phyloP scores from a whole-genome alignment of 2,329 filamentous ascomycete species.

The Rhinocladiella mackenziei region DNA sequence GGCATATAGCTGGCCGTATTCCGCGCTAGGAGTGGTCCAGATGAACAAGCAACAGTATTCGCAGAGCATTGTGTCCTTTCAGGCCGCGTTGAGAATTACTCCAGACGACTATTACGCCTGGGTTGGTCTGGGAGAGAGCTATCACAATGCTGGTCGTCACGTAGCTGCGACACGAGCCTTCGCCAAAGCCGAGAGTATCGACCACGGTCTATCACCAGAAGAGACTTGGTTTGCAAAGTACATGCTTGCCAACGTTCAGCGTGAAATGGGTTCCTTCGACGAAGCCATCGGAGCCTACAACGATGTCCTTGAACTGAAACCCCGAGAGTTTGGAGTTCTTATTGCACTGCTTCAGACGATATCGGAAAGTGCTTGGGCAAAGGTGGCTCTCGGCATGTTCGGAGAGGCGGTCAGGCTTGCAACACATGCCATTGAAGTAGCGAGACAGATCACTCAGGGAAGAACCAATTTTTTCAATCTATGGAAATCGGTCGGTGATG shows the following conservation, averaged over 20 bases:
- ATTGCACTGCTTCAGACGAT: slow-evolving; percentile 85
- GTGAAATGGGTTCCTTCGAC: slow-evolving; percentile 86
- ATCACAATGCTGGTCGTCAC: slow-evolving; percentile 87
- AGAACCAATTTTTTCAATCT: slow-evolving; percentile 78
- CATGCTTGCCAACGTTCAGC: slow-evolving; percentile 91
- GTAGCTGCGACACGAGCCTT: slow-evolving; percentile 93
- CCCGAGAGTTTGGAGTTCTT: slow-evolving; percentile 76
- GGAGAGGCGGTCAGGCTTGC: slow-evolving; percentile 74
- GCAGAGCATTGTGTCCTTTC: slow-evolving; percentile 86
- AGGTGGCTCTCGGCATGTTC: slow-evolving; percentile 77
- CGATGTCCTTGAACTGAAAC: slow-evolving; percentile 63
- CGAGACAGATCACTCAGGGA: slow-evolving; percentile 56
- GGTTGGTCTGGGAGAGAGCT: slow-evolving; percentile 95
- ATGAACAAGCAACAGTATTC: slow-evolving; percentile 89
- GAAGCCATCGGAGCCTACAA: slow-evolving; percentile 74
- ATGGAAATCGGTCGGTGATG: slow-evolving; percentile 90
- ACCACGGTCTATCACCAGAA: slow-evolving; percentile 56
- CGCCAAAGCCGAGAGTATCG: slow-evolving; percentile 73
- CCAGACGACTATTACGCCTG: slow-evolving; percentile 91
- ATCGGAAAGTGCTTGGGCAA: slow-evolving; percentile 73
- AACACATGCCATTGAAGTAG: slow-evolving; percentile 63
- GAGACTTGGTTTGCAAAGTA: slow-evolving; percentile 95
- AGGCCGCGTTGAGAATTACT: slow-evolving; percentile 77
- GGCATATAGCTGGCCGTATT: slow-evolving; percentile 92
- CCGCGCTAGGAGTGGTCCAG: slow-evolving; percentile 87